Evolutionary conservation across 2,329 filamentous ascomycete genomes (phyloP).

Genomic region (Colletotrichum australisinense): DNA sequence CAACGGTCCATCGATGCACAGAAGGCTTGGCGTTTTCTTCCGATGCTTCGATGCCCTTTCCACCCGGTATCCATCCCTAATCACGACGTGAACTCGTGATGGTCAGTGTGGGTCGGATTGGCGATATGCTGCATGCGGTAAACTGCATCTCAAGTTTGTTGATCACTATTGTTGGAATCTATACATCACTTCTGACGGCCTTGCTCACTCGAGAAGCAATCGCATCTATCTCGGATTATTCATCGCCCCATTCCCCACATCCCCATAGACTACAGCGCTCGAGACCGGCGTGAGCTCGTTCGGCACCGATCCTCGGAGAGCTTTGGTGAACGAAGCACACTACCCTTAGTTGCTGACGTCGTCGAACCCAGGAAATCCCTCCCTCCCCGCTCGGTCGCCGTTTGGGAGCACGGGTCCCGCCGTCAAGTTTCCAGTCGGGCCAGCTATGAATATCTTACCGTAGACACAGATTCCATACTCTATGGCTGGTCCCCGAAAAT

Average conservation of each 20-base stretch:
- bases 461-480: background rate
- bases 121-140: background rate
- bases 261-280: too few relatives aligned
- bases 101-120: background rate
- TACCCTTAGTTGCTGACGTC: background rate
- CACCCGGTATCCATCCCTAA: background rate
- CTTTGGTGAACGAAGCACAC: background rate
- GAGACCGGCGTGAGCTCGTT: background rate
- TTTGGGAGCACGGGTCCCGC: constrained; percentile 2
- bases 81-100: background rate
- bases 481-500: background rate
- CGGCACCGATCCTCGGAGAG: background rate
- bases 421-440: background rate
- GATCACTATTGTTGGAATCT: background rate
- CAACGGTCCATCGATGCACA: constrained; percentile 1
- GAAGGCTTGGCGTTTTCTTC: constrained; percentile 23
- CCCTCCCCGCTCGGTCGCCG: background rate
- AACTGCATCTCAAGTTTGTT: background rate
- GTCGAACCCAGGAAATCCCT: background rate
- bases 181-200: background rate
- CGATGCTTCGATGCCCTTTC: constrained; percentile 2
- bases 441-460: background rate
- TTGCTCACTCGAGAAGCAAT: background rate
- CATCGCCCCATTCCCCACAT: too few relatives aligned
- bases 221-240: background rate